Evolutionary conservation across 2,329 filamentous ascomycete genomes (phyloP).

Genomic region (Didymellaceae sp.): DNA sequence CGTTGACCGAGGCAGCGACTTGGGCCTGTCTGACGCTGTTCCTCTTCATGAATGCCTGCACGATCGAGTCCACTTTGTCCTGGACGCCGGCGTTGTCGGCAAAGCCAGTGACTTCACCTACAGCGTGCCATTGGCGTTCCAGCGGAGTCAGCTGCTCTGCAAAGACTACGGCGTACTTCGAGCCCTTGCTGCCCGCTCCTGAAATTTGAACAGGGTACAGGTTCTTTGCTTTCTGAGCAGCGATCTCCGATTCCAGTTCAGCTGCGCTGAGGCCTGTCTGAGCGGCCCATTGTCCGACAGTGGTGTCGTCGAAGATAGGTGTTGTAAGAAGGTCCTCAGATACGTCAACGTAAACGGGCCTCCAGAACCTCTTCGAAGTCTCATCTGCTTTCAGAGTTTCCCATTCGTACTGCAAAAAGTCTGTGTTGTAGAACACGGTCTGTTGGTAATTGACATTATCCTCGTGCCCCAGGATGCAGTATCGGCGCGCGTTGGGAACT

Average conservation of each 20-base stretch:
- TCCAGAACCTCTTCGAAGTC: conserved; percentile 31
- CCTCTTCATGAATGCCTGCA: conserved; percentile 28
- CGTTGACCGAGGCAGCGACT: conserved; percentile 27
- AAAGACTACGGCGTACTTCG: conserved; percentile 29
- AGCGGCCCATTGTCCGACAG: conserved; percentile 28
- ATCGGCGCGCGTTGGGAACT: conserved; percentile 19
- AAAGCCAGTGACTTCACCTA: conserved; percentile 27
- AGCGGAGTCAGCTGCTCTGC: conserved; percentile 22
- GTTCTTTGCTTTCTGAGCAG: conserved; percentile 14
- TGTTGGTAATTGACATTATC: conserved; percentile 24
- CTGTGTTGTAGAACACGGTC: conserved; percentile 22
- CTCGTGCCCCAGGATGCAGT: conserved; percentile 29
- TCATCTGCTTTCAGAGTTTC: conserved; percentile 14
- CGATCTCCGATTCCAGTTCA: conserved; percentile 22
- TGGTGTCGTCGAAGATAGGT: conserved; percentile 29
- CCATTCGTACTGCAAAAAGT: conserved; percentile 12
- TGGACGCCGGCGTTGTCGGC: conserved; percentile 21
- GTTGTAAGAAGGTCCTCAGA: conserved; percentile 23
- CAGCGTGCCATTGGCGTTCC: conserved; percentile 25
- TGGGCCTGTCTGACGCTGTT: conserved; percentile 33
- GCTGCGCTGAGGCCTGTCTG: conserved; percentile 20
- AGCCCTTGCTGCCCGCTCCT: conserved; percentile 15
- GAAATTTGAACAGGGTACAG: conserved; percentile 24
- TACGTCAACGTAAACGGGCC: conserved; percentile 26
- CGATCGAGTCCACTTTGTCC: conserved; percentile 17